These are phyloP conservation scores for Vaccinium vitisidaea DNA, from an alignment of 148 eudicot genomes.

Conservation along the genomic window DNA sequence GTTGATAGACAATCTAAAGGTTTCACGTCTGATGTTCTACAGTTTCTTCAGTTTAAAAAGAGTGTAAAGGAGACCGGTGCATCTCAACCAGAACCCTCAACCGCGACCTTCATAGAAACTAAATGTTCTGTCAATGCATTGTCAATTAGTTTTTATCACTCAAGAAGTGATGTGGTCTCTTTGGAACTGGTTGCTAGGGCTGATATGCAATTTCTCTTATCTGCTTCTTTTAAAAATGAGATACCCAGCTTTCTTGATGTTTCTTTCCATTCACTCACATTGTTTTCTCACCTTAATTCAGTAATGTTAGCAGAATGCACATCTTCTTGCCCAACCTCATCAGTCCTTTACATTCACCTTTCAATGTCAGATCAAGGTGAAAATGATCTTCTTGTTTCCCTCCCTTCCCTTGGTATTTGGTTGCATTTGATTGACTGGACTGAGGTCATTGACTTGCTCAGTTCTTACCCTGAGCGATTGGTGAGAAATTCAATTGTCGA, in stretches of 20 bases:
- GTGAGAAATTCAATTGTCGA: conserved; percentile 23
- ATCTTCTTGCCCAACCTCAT: conserved; percentile 38
- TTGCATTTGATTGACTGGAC: conserved; percentile 68
- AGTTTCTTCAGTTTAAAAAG: conserved; percentile 51
- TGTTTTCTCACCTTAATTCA: conserved; percentile 45
- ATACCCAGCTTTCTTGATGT: conserved; percentile 33
- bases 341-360: conserved; percentile 49
- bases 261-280: conserved; percentile 47
- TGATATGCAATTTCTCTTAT: conserved; percentile 49
- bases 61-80: conserved; percentile 31
- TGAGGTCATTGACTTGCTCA: conserved; percentile 41
- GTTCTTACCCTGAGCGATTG: conserved; percentile 29
- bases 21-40: conserved; percentile 55
- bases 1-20: conserved; percentile 47
- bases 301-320: conserved; percentile 53
- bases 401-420: conserved; percentile 78
- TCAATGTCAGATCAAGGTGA: conserved; percentile 37
- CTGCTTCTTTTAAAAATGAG: conserved; percentile 53
- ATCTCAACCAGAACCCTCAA: conserved; percentile 31
- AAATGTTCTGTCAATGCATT: conserved; percentile 42
- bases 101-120: conserved; percentile 33
- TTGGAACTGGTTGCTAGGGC: conserved; percentile 46
- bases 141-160: conserved; percentile 41
- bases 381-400: conserved; percentile 38
- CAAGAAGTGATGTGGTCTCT: conserved; percentile 29